Conservation (phyloP, 768 basidiomycete species). For the Mycena kentingensis region DNA sequence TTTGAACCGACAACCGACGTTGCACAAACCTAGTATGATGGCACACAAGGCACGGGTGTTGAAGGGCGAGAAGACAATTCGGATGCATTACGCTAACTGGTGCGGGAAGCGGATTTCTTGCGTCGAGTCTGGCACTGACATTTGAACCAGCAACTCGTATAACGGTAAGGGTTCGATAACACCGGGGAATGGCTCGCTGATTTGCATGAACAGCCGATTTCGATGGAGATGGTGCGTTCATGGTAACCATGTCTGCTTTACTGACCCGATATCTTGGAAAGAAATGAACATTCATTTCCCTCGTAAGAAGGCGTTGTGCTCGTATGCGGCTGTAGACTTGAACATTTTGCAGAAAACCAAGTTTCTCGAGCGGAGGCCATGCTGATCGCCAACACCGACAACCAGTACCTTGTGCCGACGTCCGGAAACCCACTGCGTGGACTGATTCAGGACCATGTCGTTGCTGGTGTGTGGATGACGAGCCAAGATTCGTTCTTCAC, state of each 20-base stretch:
- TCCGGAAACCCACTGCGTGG: conserved; percentile 97
- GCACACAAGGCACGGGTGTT: conserved; percentile 90
- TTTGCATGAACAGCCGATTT: conserved; percentile 66
- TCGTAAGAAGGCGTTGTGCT: conserved; percentile 55
- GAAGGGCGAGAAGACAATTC: conserved; percentile 96
- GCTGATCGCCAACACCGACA: conserved; percentile 95
- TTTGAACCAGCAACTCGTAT: conserved; percentile 81
- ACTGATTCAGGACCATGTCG: conserved; percentile 98
- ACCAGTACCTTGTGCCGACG: conserved; percentile 98
- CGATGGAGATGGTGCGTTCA: conserved; percentile 78
- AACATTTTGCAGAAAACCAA: conserved; percentile 71
- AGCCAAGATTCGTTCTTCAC: conserved; percentile 93
- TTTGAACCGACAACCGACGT: conserved; percentile 95
- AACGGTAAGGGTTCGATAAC: conserved; percentile 61
- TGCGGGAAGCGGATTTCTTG: conserved; percentile 36
- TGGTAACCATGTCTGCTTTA: not conserved
- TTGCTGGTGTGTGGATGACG: conserved; percentile 99
- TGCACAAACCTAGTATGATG: conserved; percentile 99
- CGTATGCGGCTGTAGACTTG: conserved; percentile 5
- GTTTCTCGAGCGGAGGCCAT: conserved; percentile 92
- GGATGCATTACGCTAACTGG: conserved; percentile 99
- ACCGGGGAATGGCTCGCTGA: conserved; percentile 6
- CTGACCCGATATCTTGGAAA: conserved; percentile 35
- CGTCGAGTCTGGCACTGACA: conserved; percentile 22
- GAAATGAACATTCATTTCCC: conserved; percentile 99